Percentiles rank a stretch among this genome's conserved stretches.
Conservation (phyloP, 108 stramenopile genomes). For the Aureococcus anophagefferens region DNA sequence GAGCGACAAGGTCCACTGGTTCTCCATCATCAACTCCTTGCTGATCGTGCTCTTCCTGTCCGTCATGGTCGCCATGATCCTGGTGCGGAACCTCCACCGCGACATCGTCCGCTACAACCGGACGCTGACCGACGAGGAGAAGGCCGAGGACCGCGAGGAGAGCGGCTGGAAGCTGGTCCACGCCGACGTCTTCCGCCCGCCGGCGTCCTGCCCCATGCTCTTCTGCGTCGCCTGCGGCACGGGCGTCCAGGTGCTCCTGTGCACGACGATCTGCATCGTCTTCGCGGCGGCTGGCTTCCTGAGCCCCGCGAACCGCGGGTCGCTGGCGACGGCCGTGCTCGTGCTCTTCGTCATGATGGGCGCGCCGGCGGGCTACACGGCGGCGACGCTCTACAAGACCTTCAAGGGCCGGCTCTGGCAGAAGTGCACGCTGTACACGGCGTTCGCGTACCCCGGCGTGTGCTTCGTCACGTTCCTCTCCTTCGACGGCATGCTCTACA, state of each 20-base stretch:
- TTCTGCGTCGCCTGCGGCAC: conserved; percentile 92
- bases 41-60: conserved; percentile 89
- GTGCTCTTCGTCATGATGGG: conserved; percentile 87
- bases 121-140: conserved; percentile 76
- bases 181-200: conserved; percentile 99
- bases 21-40: conserved; percentile 86
- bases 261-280: conserved; percentile 58
- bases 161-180: conserved; percentile 98
- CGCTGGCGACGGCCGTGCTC: conserved; percentile 73
- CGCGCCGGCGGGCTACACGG: conserved; percentile 62
- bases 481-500: conserved; percentile 78
- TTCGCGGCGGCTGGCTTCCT: conserved; percentile 85
- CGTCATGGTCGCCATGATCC: conserved; percentile 78
- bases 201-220: conserved; percentile 74
- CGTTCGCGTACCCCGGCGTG: conserved; percentile 74
- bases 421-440: conserved; percentile 83
- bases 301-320: conserved; percentile 81
- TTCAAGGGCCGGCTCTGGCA: conserved; percentile 89
- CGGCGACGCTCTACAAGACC: conserved; percentile 78
- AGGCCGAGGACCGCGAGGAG: conserved; percentile 75
- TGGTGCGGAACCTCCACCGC: conserved; percentile 83
- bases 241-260: conserved; percentile 67
- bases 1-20: conserved; percentile 93
- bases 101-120: conserved; percentile 94
- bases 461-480: conserved; percentile 67